phyloP scores from a whole-genome alignment of 2,329 filamentous ascomycete species.

The Epichloe gansuensis region DNA sequence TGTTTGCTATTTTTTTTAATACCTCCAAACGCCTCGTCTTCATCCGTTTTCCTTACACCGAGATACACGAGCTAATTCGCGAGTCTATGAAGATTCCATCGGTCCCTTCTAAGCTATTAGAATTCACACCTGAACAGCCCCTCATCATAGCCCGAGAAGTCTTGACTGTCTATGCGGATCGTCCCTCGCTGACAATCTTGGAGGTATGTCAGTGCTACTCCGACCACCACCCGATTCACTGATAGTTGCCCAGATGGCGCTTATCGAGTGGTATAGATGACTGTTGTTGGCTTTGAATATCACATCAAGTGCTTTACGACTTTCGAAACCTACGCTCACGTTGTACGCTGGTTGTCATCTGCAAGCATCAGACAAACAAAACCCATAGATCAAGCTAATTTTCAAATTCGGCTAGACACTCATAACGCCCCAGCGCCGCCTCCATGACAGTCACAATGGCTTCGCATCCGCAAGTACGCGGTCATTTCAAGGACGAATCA shows the following conservation, averaged over 20 bases:
- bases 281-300: neutral
- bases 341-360: neutral
- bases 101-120: no score
- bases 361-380: neutral
- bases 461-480: slow-evolving; percentile 11
- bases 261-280: neutral
- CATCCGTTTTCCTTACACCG: neutral
- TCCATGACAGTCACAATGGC: slow-evolving; percentile 11
- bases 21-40: no score
- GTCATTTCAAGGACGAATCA: slow-evolving; percentile 10
- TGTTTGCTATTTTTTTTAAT: no score
- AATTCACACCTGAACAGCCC: neutral
- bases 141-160: neutral
- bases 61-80: neutral
- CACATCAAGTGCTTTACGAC: no score
- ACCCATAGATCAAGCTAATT: neutral
- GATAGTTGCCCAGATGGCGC: neutral
- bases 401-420: neutral
- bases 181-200: neutral
- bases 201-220: neutral
- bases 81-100: neutral
- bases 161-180: neutral
- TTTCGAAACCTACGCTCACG: neutral
- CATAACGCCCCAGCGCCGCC: neutral
- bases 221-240: neutral